Base-by-base conservation (phyloP, 1,284 basidiomycete genomes). In the Marasmius sp. region DNA sequence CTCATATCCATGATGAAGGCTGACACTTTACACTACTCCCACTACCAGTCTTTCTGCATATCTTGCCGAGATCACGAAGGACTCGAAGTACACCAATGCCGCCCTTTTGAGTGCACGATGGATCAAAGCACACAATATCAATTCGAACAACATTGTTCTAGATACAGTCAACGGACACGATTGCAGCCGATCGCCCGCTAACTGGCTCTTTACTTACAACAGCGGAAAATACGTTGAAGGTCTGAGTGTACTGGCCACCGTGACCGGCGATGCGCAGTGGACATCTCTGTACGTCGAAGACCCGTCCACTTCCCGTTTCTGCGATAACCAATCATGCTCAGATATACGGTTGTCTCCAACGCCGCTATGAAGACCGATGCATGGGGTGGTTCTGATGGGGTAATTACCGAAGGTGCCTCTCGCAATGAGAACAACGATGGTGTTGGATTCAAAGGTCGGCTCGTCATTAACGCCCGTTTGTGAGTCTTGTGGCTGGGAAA, bases 191-290 rank as follows among this genome's bases (percentile, higher is more conserved):
- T 80, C 79, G 0, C 74, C 80, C 1, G 67, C 75, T 2, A 72
- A 61, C 2, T 81, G 77, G 76, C 59, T 81, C 7, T 84, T 83
- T 68, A 84, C 81, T 0, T 84, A 84, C 65, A 85, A 84, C 63
- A 77, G 71, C 43, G 82, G 83, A 41, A 85, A 85, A 61, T 80
- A 74, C 57, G 74, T 85, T 38, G 82, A 85, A 64, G 84, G 81
- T 1, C 69, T 83, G 37, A 77, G 74, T 47, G 75, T 84, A 4
- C 70, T 85, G 38, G 71, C 71, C 0, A 72, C 73, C 57, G 73
- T 82, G 37, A 81, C 80, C 14, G 72, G 72, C 6, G 75, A 82
- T 62, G 57, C 66, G 37, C 68, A 74, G 38, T 82, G 81, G 80
- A 76, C 64, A 45, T 68, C 59, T 2, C 60, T 79, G 79, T 81